phyloP scores from a whole-genome alignment of 116 monocot genomes.

The Posidonia oceanica region DNA sequence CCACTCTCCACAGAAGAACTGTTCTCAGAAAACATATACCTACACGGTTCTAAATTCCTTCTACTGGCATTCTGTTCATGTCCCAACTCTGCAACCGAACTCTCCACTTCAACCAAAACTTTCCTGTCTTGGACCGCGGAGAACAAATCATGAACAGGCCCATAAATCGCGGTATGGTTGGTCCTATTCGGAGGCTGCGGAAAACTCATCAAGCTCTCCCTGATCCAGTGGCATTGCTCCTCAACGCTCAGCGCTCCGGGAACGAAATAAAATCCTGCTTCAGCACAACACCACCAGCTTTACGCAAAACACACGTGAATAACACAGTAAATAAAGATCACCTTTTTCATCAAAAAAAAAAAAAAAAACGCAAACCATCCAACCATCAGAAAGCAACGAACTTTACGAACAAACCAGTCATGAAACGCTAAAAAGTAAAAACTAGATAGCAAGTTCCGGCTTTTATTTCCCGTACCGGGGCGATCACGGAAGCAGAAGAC shows the following conservation, averaged over 20 bases:
- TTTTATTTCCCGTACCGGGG: constrained; percentile 32
- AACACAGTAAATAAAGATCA: background rate
- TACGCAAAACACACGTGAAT: background rate
- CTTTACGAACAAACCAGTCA: background rate
- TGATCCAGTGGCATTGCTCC: constrained; percentile 75
- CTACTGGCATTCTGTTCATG: constrained; percentile 5
- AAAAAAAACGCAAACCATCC: background rate
- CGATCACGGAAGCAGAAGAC: constrained; percentile 65
- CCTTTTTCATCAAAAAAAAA: background rate
- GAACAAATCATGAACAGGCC: constrained; percentile 52
- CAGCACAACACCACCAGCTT: background rate
- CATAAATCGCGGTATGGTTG: constrained; percentile 71
- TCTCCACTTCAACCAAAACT: constrained; percentile 33
- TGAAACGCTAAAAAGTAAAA: background rate
- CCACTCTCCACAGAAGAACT: background rate
- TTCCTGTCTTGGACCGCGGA: constrained; percentile 40
- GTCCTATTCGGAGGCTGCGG: constrained; percentile 98
- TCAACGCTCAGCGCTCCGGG: constrained; percentile 65
- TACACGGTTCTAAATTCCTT: constrained; percentile 15
- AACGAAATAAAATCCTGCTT: constrained; percentile 90
- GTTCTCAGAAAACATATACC: constrained; percentile 35
- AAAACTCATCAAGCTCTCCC: constrained; percentile 60
- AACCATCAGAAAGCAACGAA: background rate
- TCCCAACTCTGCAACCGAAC: constrained; percentile 6
- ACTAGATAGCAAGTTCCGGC: background rate